These are phyloP conservation scores for Alternaria brassicicola DNA, from an alignment of 2,329 filamentous ascomycete genomes.

Conservation along the genomic window DNA sequence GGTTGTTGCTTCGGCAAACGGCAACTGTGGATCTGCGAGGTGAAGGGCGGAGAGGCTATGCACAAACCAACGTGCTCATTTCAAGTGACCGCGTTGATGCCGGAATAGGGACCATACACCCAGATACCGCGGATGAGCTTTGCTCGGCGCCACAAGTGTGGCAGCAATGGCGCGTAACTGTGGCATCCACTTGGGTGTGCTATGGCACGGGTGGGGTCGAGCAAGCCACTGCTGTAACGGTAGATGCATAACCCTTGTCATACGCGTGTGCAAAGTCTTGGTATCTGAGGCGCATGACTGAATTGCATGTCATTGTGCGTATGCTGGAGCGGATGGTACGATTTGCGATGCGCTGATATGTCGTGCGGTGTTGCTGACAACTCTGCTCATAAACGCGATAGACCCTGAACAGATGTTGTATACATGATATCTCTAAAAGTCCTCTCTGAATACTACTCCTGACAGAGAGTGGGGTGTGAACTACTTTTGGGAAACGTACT, in stretches of 20 bases:
- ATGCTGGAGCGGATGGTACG: background rate
- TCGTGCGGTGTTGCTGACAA: background rate
- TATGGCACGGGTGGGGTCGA: constrained; percentile 10
- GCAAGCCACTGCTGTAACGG: constrained; percentile 20
- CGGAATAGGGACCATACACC: background rate
- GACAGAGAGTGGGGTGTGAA: background rate
- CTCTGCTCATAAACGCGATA: background rate
- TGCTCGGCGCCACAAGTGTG: constrained; percentile 25
- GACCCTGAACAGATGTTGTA: background rate
- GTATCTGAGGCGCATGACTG: constrained; percentile 26
- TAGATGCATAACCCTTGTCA: constrained; percentile 13
- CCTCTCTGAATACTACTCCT: background rate
- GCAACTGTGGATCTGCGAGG: constrained; percentile 6
- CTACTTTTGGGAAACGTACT: background rate
- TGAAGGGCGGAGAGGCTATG: background rate
- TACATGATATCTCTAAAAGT: background rate
- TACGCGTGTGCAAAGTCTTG: constrained; percentile 30
- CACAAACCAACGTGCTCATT: constrained; percentile 5
- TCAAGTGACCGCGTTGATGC: background rate
- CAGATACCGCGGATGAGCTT: background rate
- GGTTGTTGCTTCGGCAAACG: constrained; percentile 7
- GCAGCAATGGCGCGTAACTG: constrained; percentile 8
- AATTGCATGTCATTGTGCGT: background rate
- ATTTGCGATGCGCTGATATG: background rate
- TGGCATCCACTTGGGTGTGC: constrained; percentile 2